These are phyloP conservation scores for Calocybe indica DNA, from an alignment of 768 basidiomycete genomes.

Conservation along the genomic window DNA sequence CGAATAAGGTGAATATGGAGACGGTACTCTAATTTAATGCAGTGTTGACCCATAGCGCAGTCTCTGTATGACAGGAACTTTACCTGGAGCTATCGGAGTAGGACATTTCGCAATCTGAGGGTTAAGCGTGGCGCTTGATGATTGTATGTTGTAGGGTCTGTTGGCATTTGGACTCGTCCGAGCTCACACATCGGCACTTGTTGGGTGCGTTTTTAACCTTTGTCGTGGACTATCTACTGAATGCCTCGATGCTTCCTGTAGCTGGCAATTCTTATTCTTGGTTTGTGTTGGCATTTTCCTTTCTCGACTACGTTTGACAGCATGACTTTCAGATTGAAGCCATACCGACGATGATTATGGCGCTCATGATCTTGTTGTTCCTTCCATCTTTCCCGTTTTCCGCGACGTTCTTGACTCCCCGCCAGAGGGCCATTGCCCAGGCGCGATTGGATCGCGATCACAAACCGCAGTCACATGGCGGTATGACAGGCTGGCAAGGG, in stretches of 20 bases:
- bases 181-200: slow-evolving; percentile 37
- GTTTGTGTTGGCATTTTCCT: slow-evolving; percentile 18
- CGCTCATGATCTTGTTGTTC: slow-evolving; percentile 38
- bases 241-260: slow-evolving; percentile 12
- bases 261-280: slow-evolving; percentile 58
- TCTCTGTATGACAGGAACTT: slow-evolving; percentile 52
- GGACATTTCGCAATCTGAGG: not conserved
- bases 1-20: slow-evolving; percentile 33
- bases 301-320: not conserved
- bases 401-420: slow-evolving; percentile 43
- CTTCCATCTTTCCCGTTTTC: slow-evolving; percentile 53
- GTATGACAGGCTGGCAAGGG: slow-evolving; percentile 50
- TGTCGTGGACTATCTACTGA: slow-evolving; percentile 8
- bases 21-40: not conserved
- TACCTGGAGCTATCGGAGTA: slow-evolving; percentile 52
- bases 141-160: slow-evolving; percentile 31
- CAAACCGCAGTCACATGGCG: slow-evolving; percentile 51
- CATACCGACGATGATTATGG: slow-evolving; percentile 52
- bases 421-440: slow-evolving; percentile 50
- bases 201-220: slow-evolving; percentile 22
- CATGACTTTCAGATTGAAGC: slow-evolving; percentile 38
- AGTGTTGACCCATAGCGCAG: slow-evolving; percentile 17
- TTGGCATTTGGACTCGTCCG: slow-evolving; percentile 53
- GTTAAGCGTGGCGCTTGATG: not conserved
- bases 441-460: slow-evolving; percentile 52